Evolutionary conservation across 208 protist genomes (phyloP).

Genomic region (Naegleria gruberi): DNA sequence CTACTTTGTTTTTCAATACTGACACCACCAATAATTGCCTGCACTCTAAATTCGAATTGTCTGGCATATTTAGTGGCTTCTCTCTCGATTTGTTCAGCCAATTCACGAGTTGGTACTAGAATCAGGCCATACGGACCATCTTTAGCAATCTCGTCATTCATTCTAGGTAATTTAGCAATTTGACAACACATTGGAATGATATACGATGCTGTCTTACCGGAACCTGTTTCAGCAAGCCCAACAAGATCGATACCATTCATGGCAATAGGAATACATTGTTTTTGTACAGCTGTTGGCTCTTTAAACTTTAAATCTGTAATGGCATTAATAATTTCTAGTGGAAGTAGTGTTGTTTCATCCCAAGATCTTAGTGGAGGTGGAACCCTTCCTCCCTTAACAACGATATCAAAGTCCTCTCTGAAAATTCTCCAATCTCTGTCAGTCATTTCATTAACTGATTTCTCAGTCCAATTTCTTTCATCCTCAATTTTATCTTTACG

Average conservation of each 20-base stretch:
- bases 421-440: constrained; percentile 82
- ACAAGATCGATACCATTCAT: constrained; percentile 61
- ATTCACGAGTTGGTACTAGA: constrained; percentile 93
- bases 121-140: constrained; percentile 92
- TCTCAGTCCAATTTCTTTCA: constrained; percentile 53
- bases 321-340: constrained; percentile 33
- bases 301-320: constrained; percentile 50
- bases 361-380: constrained; percentile 59
- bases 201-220: constrained; percentile 74
- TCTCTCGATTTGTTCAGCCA: constrained; percentile 93
- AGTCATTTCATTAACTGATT: constrained; percentile 61
- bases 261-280: constrained; percentile 58
- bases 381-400: constrained; percentile 37
- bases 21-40: constrained; percentile 64
- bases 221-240: constrained; percentile 69
- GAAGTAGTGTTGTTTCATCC: constrained; percentile 49
- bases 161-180: constrained; percentile 38
- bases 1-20: constrained; percentile 54
- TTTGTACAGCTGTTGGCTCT: constrained; percentile 69
- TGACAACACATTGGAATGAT: constrained; percentile 75
- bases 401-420: constrained; percentile 71
- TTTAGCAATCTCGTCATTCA: constrained; percentile 66
- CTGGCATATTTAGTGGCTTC: constrained; percentile 81
- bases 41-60: constrained; percentile 62
- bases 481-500: not conserved